Base-by-base conservation (phyloP, 2,329 filamentous ascomycete genomes). In the Colletotrichum gigasporum region DNA sequence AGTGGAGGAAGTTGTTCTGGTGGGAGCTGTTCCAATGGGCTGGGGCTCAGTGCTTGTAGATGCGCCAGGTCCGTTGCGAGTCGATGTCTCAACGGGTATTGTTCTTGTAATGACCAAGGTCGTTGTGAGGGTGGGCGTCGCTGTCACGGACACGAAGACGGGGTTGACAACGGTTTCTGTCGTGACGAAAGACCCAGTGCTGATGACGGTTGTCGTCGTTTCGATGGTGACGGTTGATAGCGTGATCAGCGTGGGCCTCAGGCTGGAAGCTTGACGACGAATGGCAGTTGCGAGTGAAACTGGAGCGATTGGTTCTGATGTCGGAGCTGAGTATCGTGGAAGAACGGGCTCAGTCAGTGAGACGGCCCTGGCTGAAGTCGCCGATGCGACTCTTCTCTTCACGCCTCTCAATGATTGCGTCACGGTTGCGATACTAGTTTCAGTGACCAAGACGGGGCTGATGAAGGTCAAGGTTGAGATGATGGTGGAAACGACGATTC, bases 381-480 rank as follows among this genome's bases (percentile, higher is more conserved):
- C 16, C n/a, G n/a, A n/a, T n/a, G n/a, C n/a, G n/a, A 3, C n/a
- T 39, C 24, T 3, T n/a, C 6, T 60, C 28, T 62, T 35, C 35
- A 67, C 16, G 11, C 18, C 65, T 10, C 58, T 16, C 8, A 67
- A 66, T 2, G 70, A 47, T 2, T 67, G 70, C 9, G 68, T 69
- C 5, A 71, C 66, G 1, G 71, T 73, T 0, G 68, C 68, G 5
- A 66, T 68, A 22, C 63, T 68, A 42, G 71, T 72, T 22, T 72
- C 63, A 9, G 71, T 71, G n/a, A 56, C 60, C 11, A 69, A 44
- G 7, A 57, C 28, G 3, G 72, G 72, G 37, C 73, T 65, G 37
- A 71, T 16, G 14, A 72, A 64, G 5, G 72, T 74, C 39, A 76
- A 65, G 1, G 70, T 69, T 22, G 71, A 57, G 1, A 67, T 66